Evolutionary conservation across 495 filamentous ascomycete genomes (phyloP).

Genomic region (Podospora bellae-mahoneyi): DNA sequence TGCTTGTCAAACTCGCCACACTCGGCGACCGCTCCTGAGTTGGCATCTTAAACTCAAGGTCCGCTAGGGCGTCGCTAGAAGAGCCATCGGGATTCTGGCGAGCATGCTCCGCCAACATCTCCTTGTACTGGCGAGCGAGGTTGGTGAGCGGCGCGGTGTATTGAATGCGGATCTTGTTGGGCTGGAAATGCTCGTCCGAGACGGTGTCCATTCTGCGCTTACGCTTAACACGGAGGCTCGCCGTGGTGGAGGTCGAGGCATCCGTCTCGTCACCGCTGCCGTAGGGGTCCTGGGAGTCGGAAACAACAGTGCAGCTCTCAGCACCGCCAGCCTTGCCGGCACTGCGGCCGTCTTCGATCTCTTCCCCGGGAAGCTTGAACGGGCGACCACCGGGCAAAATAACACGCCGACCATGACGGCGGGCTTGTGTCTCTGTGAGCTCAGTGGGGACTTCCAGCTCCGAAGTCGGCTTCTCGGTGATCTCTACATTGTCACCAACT

Average conservation of each 20-base stretch:
- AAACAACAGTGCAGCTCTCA: not conserved
- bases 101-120: not conserved
- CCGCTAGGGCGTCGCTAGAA: not conserved
- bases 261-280: constrained; percentile 25
- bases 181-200: constrained; percentile 10
- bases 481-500: constrained; percentile 23
- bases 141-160: constrained; percentile 6
- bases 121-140: not conserved
- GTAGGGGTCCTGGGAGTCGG: not conserved
- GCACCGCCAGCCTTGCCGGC: not conserved
- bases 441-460: constrained; percentile 29
- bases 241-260: constrained; percentile 24
- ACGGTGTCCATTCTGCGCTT: constrained; percentile 23
- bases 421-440: constrained; percentile 21
- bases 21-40: constrained; percentile 11
- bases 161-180: constrained; percentile 26
- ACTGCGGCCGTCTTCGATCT: not conserved
- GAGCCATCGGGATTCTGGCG: not conserved
- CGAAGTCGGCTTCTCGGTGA: constrained; percentile 20
- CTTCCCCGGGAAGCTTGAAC: constrained; percentile 12
- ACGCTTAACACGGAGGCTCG: constrained; percentile 22
- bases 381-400: constrained; percentile 17
- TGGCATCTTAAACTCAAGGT: not conserved
- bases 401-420: constrained; percentile 17
- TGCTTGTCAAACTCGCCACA: not conserved